Base-by-base conservation (phyloP, 2,329 filamentous ascomycete species). In the Amylocarpus encephaloides region DNA sequence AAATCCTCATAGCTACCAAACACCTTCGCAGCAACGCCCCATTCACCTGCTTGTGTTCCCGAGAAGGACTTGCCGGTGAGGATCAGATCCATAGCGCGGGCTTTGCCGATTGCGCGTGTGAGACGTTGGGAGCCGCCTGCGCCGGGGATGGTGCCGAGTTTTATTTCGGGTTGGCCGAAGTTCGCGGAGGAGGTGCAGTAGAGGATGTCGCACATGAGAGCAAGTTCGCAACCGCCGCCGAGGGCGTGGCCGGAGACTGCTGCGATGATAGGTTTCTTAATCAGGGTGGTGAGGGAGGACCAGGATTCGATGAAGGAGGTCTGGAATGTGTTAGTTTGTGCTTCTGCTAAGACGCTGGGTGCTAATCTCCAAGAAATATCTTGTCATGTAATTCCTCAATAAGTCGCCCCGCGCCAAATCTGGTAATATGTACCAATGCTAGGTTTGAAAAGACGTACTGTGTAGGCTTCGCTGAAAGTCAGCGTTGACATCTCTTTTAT, bases 401-500 rank as follows among this genome's bases (percentile, higher is more conserved):
- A n/a, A n/a, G n/a, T 26, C 22, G 22, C 7, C 22, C 22, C 22
- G 22, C 22, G 22, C 22, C 7, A 26, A 26, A 26, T 26, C 22
- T 26, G 22, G 22, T 26, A 26, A 26, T 26, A 26, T 26, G 7
- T 7, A 7, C 22, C 22, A 26, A 26, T 26, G 22, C 22, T 26
- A 7, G 22, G 7, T 4, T 7, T 7, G 7, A 4, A 7, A 7
- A 26, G 7, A 26, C 22, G 7, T 26, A 26, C 22, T 43, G 82
- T 86, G 73, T 96, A 97, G 35, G 93, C 92, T 58, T 85, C 75
- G 56, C 87, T 80, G 72, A 98, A 98, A 49, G 85, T 91, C 35
- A 96, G 81, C 53, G 89, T 84, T 29, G 89, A 87, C 93, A 98
- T 98, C 72, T 98, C 93, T 71, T 97, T 97, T 75, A 98, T 98